A percentile compares a stretch with the other conserved stretches of the same genome.
Evolutionary conservation across 2,329 filamentous ascomycete genomes (phyloP).

Genomic region (Pseudocercospora cruenta): DNA sequence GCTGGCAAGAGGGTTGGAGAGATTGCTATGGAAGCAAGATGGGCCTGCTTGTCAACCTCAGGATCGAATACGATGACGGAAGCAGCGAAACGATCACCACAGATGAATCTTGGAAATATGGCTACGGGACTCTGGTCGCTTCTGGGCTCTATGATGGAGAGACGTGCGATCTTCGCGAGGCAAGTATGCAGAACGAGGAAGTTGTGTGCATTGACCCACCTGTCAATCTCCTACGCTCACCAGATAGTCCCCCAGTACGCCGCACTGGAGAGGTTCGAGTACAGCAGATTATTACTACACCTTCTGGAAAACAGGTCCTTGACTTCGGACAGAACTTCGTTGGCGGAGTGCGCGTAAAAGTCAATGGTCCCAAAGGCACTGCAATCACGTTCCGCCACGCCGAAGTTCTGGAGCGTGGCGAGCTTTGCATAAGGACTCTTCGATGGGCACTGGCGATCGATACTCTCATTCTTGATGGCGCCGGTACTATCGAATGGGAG

Average conservation of each 20-base stretch:
- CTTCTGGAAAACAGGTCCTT: slow-evolving; percentile 53
- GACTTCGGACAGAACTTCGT: slow-evolving; percentile 65
- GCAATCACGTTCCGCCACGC: slow-evolving; percentile 56
- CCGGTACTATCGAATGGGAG: slow-evolving; percentile 43
- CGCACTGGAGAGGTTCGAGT: slow-evolving; percentile 39
- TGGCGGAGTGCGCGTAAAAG: slow-evolving; percentile 50
- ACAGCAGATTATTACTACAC: slow-evolving; percentile 37
- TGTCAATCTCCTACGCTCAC: slow-evolving; percentile 43
- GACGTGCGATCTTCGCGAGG: slow-evolving; percentile 47
- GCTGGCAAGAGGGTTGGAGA: slow-evolving; percentile 38
- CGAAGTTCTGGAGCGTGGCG: slow-evolving; percentile 58
- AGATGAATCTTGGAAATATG: slow-evolving; percentile 46
- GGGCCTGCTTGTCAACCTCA: slow-evolving; percentile 46
- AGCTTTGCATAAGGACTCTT: slow-evolving; percentile 49
- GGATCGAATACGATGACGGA: slow-evolving; percentile 42
- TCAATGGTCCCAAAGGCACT: slow-evolving; percentile 44
- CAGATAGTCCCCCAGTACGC: slow-evolving; percentile 52
- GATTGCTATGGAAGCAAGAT: slow-evolving; percentile 48
- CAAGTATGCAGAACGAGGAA: slow-evolving; percentile 32
- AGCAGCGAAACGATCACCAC: slow-evolving; percentile 38
- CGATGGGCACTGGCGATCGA: slow-evolving; percentile 50
- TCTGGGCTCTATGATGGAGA: slow-evolving; percentile 60
- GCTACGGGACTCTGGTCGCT: slow-evolving; percentile 39
- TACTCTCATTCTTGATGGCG: slow-evolving; percentile 41
- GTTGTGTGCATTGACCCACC: slow-evolving; percentile 41